phyloP scores from a whole-genome alignment of 179 eudicot species.

The Beta corolliflora region DNA sequence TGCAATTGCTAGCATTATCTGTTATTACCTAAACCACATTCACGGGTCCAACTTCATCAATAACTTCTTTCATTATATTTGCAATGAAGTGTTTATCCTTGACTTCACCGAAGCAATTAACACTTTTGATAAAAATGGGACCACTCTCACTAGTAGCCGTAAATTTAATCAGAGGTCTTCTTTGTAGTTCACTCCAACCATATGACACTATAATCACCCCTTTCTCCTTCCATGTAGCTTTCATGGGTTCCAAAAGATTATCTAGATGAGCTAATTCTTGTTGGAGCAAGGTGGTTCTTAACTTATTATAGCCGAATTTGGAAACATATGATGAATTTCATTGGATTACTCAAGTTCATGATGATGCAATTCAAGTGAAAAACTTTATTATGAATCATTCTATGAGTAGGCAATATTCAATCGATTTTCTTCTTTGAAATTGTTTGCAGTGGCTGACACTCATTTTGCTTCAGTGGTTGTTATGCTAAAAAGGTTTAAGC shows the following conservation, averaged over 20 bases:
- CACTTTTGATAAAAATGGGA: neutral
- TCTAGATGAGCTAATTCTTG: too few relatives aligned
- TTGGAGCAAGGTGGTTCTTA: too few relatives aligned
- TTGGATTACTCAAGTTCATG: conserved; percentile 4
- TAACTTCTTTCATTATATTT: neutral
- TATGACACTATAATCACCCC: too few relatives aligned
- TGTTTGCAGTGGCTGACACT: neutral
- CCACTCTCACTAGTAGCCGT: neutral
- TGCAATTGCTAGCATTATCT: conserved; percentile 17
- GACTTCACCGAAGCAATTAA: neutral
- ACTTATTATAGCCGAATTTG: neutral
- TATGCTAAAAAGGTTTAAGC: conserved; percentile 2
- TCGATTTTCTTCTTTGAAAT: neutral
- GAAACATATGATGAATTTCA: neutral
- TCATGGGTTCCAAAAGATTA: too few relatives aligned
- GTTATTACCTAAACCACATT: conserved; percentile 29
- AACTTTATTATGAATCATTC: conserved; percentile 20
- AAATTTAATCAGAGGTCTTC: neutral
- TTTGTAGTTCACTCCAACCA: neutral
- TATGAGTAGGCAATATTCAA: neutral
- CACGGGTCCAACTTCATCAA: neutral
- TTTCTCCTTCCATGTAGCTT: too few relatives aligned
- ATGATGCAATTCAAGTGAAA: conserved; percentile 6
- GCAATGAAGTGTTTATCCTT: conserved; percentile 8
- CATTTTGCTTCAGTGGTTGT: neutral